phyloP scores from a whole-genome alignment of 192 early-diverging fungal species.

The Mortierella claussenii region DNA sequence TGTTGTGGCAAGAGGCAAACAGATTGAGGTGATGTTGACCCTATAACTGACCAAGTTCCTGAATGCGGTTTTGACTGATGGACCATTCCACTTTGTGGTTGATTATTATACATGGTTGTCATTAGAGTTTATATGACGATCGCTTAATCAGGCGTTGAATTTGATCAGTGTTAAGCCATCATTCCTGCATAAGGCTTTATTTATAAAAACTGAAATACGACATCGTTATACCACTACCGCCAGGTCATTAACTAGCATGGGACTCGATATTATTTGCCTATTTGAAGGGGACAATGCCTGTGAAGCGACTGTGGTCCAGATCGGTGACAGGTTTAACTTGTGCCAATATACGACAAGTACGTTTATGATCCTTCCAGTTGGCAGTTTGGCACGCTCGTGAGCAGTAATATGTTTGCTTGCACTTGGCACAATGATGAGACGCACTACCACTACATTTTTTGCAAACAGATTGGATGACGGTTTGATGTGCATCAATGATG shows the following conservation, averaged over 20 bases:
- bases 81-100: neutral
- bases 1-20: slow-evolving; percentile 24
- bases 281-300: neutral
- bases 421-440: neutral
- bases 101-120: too few species aligned
- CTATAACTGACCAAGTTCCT: slow-evolving; percentile 1
- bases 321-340: neutral
- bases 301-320: neutral
- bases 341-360: neutral
- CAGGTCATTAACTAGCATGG: too few species aligned
- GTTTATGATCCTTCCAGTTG: slow-evolving; percentile 5
- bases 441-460: neutral
- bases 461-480: neutral
- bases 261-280: too few species aligned
- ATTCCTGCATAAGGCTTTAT: too few species aligned
- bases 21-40: slow-evolving; percentile 35
- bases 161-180: too few species aligned
- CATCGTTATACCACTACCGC: too few species aligned
- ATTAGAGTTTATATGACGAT: too few species aligned
- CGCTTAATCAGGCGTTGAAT: too few species aligned
- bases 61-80: neutral
- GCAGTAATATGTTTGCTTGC: slow-evolving; percentile 9
- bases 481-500: neutral
- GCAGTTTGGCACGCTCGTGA: slow-evolving; percentile 1
- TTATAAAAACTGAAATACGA: too few species aligned